Conservation (phyloP, 106 monocot species). For the Agapanthus africanus region DNA sequence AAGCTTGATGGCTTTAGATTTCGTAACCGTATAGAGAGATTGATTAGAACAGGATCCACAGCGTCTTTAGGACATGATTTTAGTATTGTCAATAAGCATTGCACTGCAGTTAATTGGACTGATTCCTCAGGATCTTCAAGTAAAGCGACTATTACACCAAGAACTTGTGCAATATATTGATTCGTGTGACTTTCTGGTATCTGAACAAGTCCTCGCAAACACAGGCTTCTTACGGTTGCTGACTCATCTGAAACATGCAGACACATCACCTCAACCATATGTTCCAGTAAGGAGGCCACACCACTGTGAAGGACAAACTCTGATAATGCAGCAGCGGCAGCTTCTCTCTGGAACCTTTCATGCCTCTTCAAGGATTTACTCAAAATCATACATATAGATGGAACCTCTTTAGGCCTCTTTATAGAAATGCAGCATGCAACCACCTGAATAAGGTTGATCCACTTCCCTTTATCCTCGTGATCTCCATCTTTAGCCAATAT, state of each 20-base stretch:
- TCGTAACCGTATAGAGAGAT: conserved; percentile 63
- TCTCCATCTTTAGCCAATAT: conserved; percentile 68
- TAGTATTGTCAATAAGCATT: conserved; percentile 75
- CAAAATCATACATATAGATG: conserved; percentile 61
- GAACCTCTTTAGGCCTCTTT: conserved; percentile 82
- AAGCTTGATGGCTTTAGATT: no score
- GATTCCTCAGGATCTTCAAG: conserved; percentile 93
- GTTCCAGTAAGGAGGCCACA: conserved; percentile 53
- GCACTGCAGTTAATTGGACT: conserved; percentile 88
- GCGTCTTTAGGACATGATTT: conserved; percentile 58
- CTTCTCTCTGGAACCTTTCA: conserved; percentile 74
- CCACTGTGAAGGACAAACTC: conserved; percentile 68
- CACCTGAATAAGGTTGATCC: conserved; percentile 73
- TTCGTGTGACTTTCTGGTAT: conserved; percentile 47
- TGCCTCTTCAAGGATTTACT: conserved; percentile 64
- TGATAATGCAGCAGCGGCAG: conserved; percentile 91
- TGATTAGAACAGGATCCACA: conserved; percentile 72
- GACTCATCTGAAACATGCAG: conserved; percentile 96
- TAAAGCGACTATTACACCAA: conserved; percentile 83
- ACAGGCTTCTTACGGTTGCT: conserved; percentile 77
- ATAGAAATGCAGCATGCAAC: conserved; percentile 72
- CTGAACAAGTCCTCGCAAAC: conserved; percentile 87
- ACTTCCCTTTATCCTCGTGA: conserved; percentile 60
- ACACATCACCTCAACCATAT: conserved; percentile 85
- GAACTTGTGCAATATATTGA: conserved; percentile 67